These are phyloP conservation scores for Teunomyces gatunensis DNA, from an alignment of 805 yeast species.

Conservation along the genomic window DNA sequence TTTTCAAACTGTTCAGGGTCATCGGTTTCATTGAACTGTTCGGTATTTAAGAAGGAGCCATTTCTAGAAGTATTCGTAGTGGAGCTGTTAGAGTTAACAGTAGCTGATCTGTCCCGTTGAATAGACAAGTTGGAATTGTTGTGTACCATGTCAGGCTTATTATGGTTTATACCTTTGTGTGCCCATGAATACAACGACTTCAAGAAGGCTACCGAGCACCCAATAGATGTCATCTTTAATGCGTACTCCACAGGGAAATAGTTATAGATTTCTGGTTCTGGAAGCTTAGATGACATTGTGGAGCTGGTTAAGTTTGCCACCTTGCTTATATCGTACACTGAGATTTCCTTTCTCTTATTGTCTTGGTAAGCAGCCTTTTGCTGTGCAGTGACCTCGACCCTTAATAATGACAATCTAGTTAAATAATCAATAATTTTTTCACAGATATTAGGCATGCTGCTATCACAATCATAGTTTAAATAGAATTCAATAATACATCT, in stretches of 20 bases:
- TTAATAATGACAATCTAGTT: conserved; percentile 64
- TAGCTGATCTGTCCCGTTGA: conserved; percentile 26
- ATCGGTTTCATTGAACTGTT: conserved; percentile 45
- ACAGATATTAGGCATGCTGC: conserved; percentile 75
- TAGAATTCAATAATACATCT: conserved; percentile 88
- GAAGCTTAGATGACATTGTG: conserved; percentile 53
- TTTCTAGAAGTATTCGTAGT: conserved; percentile 27
- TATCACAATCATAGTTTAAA: conserved; percentile 92
- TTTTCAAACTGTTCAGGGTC: conserved; percentile 84
- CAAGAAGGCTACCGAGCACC: conserved; percentile 76
- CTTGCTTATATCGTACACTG: conserved; percentile 70
- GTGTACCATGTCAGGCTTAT: neutral
- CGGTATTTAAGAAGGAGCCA: conserved; percentile 22
- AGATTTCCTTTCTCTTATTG: conserved; percentile 50
- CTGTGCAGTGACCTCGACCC: conserved; percentile 67
- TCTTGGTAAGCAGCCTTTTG: conserved; percentile 54
- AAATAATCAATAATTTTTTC: conserved; percentile 79
- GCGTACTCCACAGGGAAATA: conserved; percentile 78
- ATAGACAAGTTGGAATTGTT: neutral
- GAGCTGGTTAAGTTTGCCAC: conserved; percentile 76
- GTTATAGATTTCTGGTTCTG: conserved; percentile 52
- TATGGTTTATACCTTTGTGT: conserved; percentile 47
- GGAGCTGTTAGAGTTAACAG: conserved; percentile 27
- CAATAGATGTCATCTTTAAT: conserved; percentile 75
- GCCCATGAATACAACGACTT: conserved; percentile 86